Conservation (phyloP, 2,329 filamentous ascomycete species). For the Colletotrichum lini region DNA sequence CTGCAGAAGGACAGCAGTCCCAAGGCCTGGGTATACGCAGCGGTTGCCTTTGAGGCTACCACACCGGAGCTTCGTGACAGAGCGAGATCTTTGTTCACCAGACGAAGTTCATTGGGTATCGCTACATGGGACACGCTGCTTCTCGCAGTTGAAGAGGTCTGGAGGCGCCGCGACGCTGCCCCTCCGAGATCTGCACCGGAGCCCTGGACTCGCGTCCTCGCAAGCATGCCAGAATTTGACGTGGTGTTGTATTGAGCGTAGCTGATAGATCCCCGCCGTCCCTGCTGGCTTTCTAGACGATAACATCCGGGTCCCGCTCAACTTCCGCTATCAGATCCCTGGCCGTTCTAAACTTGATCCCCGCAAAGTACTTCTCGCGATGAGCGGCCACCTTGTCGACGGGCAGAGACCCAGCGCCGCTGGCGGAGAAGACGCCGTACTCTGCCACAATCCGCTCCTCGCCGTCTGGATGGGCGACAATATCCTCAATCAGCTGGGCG, state of each 20-base stretch:
- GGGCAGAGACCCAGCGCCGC: conserved; percentile 30
- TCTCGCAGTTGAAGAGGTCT: conserved; percentile 3
- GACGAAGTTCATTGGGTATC: background rate
- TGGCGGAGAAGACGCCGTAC: conserved; percentile 32
- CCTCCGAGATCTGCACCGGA: background rate
- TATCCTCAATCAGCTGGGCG: conserved; percentile 21
- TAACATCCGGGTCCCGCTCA: conserved; percentile 9
- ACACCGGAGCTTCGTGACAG: background rate
- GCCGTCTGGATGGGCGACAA: conserved; percentile 3
- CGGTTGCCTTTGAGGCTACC: background rate
- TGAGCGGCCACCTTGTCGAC: conserved; percentile 35
- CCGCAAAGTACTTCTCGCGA: conserved; percentile 28
- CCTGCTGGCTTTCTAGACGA: background rate
- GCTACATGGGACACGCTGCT: background rate
- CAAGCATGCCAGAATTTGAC: background rate
- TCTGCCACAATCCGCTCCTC: conserved; percentile 29
- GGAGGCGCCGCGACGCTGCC: background rate
- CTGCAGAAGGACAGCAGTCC: conserved; percentile 12
- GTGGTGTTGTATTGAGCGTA: conserved; percentile 4
- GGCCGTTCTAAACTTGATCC: conserved; percentile 18
- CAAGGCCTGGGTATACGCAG: conserved; percentile 15
- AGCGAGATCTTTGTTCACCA: background rate
- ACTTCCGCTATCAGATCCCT: conserved; percentile 19
- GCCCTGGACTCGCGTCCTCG: conserved; percentile 6
- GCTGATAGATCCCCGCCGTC: no score